Conservation (phyloP, 2,329 filamentous ascomycete species). For the Zymoseptoria tritici region DNA sequence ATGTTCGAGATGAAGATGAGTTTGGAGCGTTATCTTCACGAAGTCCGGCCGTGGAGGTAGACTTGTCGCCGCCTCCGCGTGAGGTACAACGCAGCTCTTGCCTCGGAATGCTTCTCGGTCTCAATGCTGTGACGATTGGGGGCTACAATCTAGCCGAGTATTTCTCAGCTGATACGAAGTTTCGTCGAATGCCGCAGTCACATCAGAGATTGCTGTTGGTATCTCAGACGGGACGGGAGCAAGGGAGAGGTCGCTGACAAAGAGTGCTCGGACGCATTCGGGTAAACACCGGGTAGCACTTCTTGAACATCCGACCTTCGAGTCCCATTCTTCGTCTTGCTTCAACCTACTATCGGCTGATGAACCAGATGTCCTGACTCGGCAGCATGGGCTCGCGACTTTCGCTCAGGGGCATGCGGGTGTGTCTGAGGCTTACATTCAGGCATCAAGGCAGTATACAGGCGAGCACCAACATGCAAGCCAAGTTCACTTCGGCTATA, state of each 20-base stretch:
- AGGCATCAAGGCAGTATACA: neutral
- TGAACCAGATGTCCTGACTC: no score
- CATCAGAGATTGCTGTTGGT: neutral
- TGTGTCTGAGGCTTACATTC: neutral
- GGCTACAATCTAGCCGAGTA: no score
- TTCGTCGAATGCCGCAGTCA: no score
- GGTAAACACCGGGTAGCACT: neutral
- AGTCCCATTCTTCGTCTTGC: no score
- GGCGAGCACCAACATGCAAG: neutral
- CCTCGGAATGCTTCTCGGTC: neutral
- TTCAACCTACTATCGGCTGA: no score
- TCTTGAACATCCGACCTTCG: neutral
- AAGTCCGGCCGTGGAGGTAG: neutral
- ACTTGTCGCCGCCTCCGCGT: neutral
- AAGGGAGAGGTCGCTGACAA: neutral
- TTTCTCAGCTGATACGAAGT: neutral
- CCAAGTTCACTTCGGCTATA: neutral
- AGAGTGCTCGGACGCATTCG: neutral
- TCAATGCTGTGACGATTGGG: neutral
- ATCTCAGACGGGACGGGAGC: neutral
- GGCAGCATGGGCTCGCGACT: no score
- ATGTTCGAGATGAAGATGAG: neutral
- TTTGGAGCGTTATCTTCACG: neutral
- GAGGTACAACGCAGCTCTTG: neutral
- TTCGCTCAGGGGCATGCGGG: no score